Base-by-base conservation (phyloP, 306 rosid genomes). In the Mimosa bimucronata region DNA sequence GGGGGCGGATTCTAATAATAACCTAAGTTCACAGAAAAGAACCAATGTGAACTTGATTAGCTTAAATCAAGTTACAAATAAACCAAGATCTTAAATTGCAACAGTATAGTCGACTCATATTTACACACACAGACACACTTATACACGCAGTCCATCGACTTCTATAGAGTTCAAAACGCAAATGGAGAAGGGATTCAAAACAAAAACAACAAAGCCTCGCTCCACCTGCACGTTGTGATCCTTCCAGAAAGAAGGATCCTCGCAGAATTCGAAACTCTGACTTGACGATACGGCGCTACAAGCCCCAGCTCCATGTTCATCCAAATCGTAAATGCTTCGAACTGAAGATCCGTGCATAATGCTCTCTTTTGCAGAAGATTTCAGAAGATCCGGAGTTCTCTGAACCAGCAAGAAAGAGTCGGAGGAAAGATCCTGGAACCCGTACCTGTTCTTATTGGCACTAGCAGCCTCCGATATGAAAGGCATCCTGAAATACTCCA, bases 171-270 rank as follows among this genome's bases (percentile, higher is more conserved):
- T 9, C 14, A 61, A 75, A 3, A 7, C 30, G 62, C 16, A 16
- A 29, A 18, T 9, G 2, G 37, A 72, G 5, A 29, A 46, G 30
- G 19, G 50, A 44, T 46, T 28, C 11, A 13, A 25, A 71, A 16
- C 18, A 21, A 26, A 37, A 34, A 38, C 7, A 66, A 34, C 45
- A 66, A 34, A 11, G 7, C 7, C 58, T 40, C 7, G 12, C 65
- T 34, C 3, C 86, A 95, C 99, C 98, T 95, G 99, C 40, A 95
- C 99, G 76, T 93, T 95, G 82, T 93, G 97, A 73, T 95, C 99
- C 83, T 89, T 91, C 99, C 99, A 95, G 84, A 95, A 95, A 34
- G 98, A 87, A 18, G 99, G 98, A 55, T 95, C 99, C 40, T 95
- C 98, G 3, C 9, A 38, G 31, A 95, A 50, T 86, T 95, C 99